Percentiles rank a stretch among this genome's conserved stretches.
Conservation (phyloP, 2,329 filamentous ascomycete species). For the Orbilia oligospora region DNA sequence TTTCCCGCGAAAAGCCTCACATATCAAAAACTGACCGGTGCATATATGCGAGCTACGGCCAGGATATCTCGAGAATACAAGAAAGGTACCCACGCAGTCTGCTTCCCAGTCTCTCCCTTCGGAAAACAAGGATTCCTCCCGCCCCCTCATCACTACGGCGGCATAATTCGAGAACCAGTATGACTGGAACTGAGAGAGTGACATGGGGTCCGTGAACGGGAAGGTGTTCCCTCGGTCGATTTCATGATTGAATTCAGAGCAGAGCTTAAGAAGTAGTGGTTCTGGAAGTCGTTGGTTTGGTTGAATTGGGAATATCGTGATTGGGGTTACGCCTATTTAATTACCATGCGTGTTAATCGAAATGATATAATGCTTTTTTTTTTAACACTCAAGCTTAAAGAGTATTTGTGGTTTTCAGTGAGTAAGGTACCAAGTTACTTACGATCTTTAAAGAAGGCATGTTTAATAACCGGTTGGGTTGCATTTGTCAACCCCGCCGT, state of each 20-base stretch:
- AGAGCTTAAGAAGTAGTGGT: slow-evolving; percentile 76
- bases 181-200: slow-evolving; percentile 74
- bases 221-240: slow-evolving; percentile 82
- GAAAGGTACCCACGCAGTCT: slow-evolving; percentile 70
- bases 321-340: slow-evolving; percentile 71
- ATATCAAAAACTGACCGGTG: slow-evolving; percentile 85
- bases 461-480: slow-evolving; percentile 50
- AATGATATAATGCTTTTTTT: too few species aligned
- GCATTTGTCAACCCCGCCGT: slow-evolving; percentile 45
- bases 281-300: slow-evolving; percentile 75
- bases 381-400: too few species aligned
- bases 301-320: slow-evolving; percentile 78
- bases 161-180: slow-evolving; percentile 84
- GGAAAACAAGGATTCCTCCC: slow-evolving; percentile 68
- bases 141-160: slow-evolving; percentile 78
- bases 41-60: slow-evolving; percentile 80
- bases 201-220: slow-evolving; percentile 77
- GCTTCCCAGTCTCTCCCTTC: slow-evolving; percentile 75
- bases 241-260: slow-evolving; percentile 78
- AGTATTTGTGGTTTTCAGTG: background rate
- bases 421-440: slow-evolving; percentile 14
- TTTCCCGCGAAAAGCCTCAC: slow-evolving; percentile 79
- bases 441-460: slow-evolving; percentile 60
- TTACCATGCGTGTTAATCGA: background rate
- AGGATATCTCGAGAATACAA: slow-evolving; percentile 43